phyloP scores from a whole-genome alignment of 2,329 filamentous ascomycete species.

The Neofusicoccum sp. region DNA sequence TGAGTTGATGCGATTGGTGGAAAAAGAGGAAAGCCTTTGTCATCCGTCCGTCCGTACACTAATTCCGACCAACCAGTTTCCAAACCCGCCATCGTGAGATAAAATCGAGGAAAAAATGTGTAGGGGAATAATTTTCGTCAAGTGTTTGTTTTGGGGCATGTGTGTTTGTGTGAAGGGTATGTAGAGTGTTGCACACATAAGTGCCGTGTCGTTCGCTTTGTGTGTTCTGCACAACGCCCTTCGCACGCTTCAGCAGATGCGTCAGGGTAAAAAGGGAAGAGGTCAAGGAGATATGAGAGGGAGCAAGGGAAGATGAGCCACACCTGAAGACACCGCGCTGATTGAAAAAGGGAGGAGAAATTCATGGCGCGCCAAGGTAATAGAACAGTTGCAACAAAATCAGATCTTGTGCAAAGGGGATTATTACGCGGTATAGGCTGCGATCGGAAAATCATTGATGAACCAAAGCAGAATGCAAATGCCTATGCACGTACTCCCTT shows the following conservation, averaged over 20 bases:
- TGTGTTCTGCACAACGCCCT: background rate
- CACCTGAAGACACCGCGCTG: background rate
- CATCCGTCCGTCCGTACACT: no score
- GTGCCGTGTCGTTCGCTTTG: no score
- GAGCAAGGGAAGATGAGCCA: background rate
- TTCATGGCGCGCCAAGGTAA: background rate
- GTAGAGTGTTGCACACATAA: no score
- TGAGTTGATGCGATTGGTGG: no score
- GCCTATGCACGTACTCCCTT: background rate
- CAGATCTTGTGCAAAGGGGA: background rate
- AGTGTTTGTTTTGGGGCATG: no score
- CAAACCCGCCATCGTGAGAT: no score
- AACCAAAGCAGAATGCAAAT: background rate
- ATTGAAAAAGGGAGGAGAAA: background rate
- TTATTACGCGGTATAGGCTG: background rate
- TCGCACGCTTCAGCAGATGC: background rate
- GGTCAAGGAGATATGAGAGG: background rate
- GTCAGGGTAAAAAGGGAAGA: background rate
- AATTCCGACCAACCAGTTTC: no score
- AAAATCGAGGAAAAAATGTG: no score
- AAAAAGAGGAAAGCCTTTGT: no score
- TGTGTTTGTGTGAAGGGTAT: no score
- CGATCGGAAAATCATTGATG: background rate
- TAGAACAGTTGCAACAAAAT: background rate
- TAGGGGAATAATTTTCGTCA: no score